Evolutionary conservation across 768 basidiomycete genomes (phyloP), one percentile per base, ranked within the genome.

Genomic region (Russula abietina): DNA sequence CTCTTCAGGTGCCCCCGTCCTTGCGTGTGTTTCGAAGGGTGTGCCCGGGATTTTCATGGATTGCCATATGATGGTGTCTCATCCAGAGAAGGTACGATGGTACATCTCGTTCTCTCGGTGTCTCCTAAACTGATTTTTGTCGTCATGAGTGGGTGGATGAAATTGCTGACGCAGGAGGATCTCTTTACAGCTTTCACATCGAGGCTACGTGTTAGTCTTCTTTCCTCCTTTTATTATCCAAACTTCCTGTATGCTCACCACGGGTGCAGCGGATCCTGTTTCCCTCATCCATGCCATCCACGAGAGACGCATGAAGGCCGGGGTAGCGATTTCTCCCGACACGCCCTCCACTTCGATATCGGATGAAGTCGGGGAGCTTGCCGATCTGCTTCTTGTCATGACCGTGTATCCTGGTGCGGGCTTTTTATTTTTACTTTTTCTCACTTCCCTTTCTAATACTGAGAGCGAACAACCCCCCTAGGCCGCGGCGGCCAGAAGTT

Each of bases 61-160:
- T 75, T 98, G 95, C 75, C 97, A 99, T 76, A 98, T 98, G 97
- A 99, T 99, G 97, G 97, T 99, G 22, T 74, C 93, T 0, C 79
- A 98, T 54, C 97, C 97, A 11, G 91, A 89, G 71, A 87, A 88
- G 80, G 95, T 92, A 68, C 54, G 70, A 9, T 38, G 41, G 41
- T 32, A 17, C 30, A 41, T 11, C 19, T 41, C 19, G 51, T 43
- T 24, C 52, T 55, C 41, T 41, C 11, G 6, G 12, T 38, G 32
- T 43, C 26, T 2, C 10, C 49, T 49, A 32, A 28, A 2, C 55
- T 26, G n/a, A 48, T 11, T n/a, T 30, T 38, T 3, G 38, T n/a
- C 50, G 50, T 36, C 24, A 30, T 46, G 61, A 98, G 93, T 98
- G 97, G 97, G 92, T 99, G 30, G 78, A 93, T 69, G 94, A 94